Evolutionary conservation across 1,139 yeast genomes (phyloP), one percentile per base, ranked within the genome.

Genomic region (Blastobotrys elegans): DNA sequence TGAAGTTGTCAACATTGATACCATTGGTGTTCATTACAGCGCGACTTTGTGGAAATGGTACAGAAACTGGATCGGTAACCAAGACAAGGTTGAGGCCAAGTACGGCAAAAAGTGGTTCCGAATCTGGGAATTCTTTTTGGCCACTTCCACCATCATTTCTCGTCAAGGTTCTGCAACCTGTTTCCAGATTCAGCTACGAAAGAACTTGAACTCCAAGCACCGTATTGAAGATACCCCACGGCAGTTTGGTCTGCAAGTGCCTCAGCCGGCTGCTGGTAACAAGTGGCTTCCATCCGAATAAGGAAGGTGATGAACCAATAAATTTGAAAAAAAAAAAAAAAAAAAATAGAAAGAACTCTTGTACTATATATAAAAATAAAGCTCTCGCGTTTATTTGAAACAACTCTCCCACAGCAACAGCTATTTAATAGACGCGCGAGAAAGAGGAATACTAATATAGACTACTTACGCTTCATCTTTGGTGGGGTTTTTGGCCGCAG

Each of bases 91-190:
- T 53, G 74, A 82, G 52, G 77, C 79, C 73, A 86, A 85, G 72
- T 88, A 89, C 63, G 97, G 97, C 59, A 71, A 77, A 59, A 83
- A 82, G 72, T 88, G 96, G 96, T 89, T 74, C 72, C 82, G 95
- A 70, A 87, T 88, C 68, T 88, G 96, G 96, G 95, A 87, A 70
- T 87, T 70, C 74, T 88, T 88, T 73, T 79, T 88, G 64, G 87
- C 95, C 54, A 77, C 77, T 49, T 84, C 96, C 21, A 79, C 84
- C 51, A 84, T 88, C 62, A 82, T 85, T 55, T 79, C 95, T 27
- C 86, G 97, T 77, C 95, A 88, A 73, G 96, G 96, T 59, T 82
- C 92, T 60, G 95, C 96, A 44, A 80, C 95, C 47, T 87, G 96
- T 70, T 89, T 79, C 75, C 97, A 88, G 74, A 85, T 88, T 65